Evolutionary conservation across 2,329 filamentous ascomycete species (phyloP).

Genomic region (Aspergillus sp.): DNA sequence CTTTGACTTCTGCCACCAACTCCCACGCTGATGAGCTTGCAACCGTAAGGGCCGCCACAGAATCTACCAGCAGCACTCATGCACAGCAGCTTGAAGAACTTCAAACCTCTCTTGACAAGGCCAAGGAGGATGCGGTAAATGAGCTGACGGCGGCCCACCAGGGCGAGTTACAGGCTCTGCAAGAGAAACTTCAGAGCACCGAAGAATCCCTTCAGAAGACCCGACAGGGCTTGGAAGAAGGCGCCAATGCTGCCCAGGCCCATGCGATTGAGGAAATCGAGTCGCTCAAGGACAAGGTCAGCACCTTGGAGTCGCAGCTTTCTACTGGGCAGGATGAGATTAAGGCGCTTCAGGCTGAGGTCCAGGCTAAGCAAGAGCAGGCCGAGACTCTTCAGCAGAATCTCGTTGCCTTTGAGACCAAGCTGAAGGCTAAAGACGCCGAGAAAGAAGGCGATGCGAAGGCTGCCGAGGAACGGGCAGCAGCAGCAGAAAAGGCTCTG

Average conservation of each 20-base stretch:
- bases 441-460: conserved; percentile 35
- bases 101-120: conserved; percentile 33
- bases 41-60: conserved; percentile 30
- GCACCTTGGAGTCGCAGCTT: conserved; percentile 32
- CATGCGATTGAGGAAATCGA: conserved; percentile 38
- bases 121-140: conserved; percentile 29
- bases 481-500: conserved; percentile 33
- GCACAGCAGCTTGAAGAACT: conserved; percentile 36
- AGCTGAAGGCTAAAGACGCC: conserved; percentile 38
- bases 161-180: conserved; percentile 32
- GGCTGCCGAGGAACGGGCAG: conserved; percentile 35
- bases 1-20: conserved; percentile 24
- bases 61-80: conserved; percentile 30
- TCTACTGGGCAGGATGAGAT: conserved; percentile 33
- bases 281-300: conserved; percentile 36
- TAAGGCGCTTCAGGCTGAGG: conserved; percentile 33
- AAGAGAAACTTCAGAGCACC: conserved; percentile 34
- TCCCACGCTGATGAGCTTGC: conserved; percentile 37
- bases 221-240: conserved; percentile 36
- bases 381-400: conserved; percentile 39
- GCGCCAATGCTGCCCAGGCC: conserved; percentile 32
- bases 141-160: conserved; percentile 34
- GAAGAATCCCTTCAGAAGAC: conserved; percentile 36
- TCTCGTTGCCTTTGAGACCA: conserved; percentile 37
- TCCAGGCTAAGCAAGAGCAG: conserved; percentile 38